Percentiles rank a stretch among this genome's conserved stretches.
Evolutionary conservation across 2,329 filamentous ascomycete species (phyloP).

Genomic region (Epicoccum nigrum): DNA sequence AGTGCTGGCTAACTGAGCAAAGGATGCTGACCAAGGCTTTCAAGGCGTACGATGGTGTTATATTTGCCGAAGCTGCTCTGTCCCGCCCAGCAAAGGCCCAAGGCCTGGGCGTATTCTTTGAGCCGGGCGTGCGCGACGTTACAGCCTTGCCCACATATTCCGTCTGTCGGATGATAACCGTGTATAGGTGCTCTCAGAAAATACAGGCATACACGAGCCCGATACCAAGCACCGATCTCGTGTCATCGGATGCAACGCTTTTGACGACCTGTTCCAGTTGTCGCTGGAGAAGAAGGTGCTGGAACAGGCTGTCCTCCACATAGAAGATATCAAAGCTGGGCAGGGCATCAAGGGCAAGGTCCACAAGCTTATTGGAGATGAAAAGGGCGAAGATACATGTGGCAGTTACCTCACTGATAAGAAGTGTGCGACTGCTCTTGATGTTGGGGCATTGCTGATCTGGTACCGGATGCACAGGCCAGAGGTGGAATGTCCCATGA

Average conservation of each 20-base stretch:
- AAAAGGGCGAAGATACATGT: too few relatives aligned
- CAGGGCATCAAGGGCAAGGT: conserved; percentile 81
- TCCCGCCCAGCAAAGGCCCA: too few relatives aligned
- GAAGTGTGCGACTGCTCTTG: too few relatives aligned
- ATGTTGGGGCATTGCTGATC: too few relatives aligned
- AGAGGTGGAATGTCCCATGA: too few relatives aligned
- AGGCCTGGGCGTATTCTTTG: conserved; percentile 80
- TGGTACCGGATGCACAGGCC: too few relatives aligned
- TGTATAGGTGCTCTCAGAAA: conserved; percentile 79
- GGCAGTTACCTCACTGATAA: too few relatives aligned
- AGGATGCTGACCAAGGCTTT: too few relatives aligned
- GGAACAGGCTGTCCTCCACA: conserved; percentile 85
- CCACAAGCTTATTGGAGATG: conserved; percentile 80
- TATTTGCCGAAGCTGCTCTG: too few relatives aligned
- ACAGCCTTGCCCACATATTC: conserved; percentile 94
- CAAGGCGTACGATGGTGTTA: too few relatives aligned
- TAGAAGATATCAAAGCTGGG: conserved; percentile 87
- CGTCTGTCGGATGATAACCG: conserved; percentile 89
- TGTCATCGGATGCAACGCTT: conserved; percentile 81
- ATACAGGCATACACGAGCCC: conserved; percentile 77
- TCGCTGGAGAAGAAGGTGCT: conserved; percentile 84
- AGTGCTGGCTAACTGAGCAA: too few relatives aligned
- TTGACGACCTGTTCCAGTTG: conserved; percentile 85
- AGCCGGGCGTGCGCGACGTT: conserved; percentile 70
- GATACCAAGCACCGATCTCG: conserved; percentile 81